Percentiles rank a stretch among this genome's conserved stretches.
phyloP scores from a whole-genome alignment of 257 asterid species.

The Solanum clarkiae region DNA sequence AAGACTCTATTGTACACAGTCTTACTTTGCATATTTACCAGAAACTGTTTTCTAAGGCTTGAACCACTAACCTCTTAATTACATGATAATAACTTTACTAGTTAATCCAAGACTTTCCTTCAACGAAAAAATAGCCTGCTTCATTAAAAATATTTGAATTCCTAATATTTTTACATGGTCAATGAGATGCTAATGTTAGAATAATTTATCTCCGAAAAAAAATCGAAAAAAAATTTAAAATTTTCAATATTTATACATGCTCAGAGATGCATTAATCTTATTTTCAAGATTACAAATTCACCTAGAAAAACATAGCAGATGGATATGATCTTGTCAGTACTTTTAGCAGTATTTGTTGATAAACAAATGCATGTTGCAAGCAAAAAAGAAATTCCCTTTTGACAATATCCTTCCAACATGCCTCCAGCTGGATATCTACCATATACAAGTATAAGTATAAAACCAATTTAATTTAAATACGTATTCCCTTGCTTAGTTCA shows the following conservation, averaged over 20 bases:
- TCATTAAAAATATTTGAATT: no score
- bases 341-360: not conserved
- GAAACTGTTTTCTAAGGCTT: no score
- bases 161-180: no score
- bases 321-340: not conserved
- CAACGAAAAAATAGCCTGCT: no score
- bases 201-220: no score
- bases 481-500: no score
- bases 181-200: no score
- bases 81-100: no score
- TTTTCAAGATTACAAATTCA: not conserved
- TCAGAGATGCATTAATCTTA: not conserved
- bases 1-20: no score
- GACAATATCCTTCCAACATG: not conserved
- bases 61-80: accelerated
- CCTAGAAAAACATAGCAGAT: not conserved
- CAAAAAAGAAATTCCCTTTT: not conserved
- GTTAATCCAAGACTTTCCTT: no score
- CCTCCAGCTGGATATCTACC: not conserved
- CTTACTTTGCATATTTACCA: no score
- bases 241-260: not conserved
- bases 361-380: not conserved
- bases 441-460: not conserved
- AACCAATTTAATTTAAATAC: not conserved
- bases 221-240: not conserved